Base-by-base conservation (phyloP, 768 basidiomycete species). In the Amylocystis lapponica region DNA sequence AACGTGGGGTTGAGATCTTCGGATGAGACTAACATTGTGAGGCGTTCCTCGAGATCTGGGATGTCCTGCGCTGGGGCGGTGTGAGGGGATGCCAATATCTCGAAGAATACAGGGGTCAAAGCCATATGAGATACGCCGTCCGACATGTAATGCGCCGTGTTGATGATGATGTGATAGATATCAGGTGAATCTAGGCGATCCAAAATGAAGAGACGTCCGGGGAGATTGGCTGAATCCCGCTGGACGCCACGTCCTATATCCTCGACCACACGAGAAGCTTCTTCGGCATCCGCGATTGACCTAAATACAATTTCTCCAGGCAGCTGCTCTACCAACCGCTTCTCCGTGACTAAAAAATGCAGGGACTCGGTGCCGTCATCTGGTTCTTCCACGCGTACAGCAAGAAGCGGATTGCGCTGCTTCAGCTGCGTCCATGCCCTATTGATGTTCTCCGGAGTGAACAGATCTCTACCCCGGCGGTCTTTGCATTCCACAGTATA, bases 401-500 rank as follows among this genome's bases (percentile, higher is more conserved):
- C 74, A 11, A 75, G 69, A 3, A 81, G 62, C 2, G 79, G 79
- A 46, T 64, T 77, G 26, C 62, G 66, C 21, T 57, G 60, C 55
- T 81, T 81, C 17, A 75, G 55, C 10, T 65, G 53, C 17, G 60
- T 22, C 78, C 78, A 82, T 2, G 72, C 64, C 22, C 59, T 56
- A 1, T 35, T 26, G 29, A 80, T 51, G 45, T 71, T 76, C 10
- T 51, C 50, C 5, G 55, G 43, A 11, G 58, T 53, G 45, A 65
- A 60, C 27, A 56, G 26, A 59, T 41, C 20, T 46, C 47, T 35
- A 43, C 45, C 45, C 6, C 25, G 26, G 5, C 26, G 37, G 14
- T 53, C 49, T 8, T 54, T 23, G 11, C 63, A 31, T 45, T 64
- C 43, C 25, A 72, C 41, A 33, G 62, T 56, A 3, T 64, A 49